These are phyloP conservation scores for Dendrobium catenatum DNA, from an alignment of 106 monocot species.

Conservation along the genomic window DNA sequence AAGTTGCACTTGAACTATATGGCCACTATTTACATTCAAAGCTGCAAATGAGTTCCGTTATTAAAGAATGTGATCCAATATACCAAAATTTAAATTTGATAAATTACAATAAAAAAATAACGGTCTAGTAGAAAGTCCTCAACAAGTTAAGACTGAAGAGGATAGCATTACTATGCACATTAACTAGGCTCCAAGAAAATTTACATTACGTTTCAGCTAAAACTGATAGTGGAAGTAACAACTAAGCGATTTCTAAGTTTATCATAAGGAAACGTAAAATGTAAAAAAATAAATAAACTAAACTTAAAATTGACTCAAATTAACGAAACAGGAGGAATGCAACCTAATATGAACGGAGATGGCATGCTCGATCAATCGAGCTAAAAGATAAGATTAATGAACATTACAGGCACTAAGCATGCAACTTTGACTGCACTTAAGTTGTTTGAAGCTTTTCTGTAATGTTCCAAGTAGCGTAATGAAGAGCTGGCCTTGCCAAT, in stretches of 20 bases:
- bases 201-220: neutral
- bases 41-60: conserved; percentile 37
- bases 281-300: neutral
- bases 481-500: neutral
- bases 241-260: neutral
- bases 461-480: neutral
- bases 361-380: neutral
- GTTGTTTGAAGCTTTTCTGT: neutral
- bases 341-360: neutral
- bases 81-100: neutral
- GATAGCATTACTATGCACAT: neutral
- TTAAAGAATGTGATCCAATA: conserved; percentile 5
- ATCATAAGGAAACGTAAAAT: neutral
- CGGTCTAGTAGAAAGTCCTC: neutral
- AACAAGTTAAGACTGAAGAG: neutral
- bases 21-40: conserved; percentile 43
- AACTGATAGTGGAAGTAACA: neutral
- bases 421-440: neutral
- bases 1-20: conserved; percentile 19
- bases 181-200: neutral
- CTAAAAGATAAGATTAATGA: neutral
- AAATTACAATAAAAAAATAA: neutral
- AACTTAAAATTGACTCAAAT: neutral
- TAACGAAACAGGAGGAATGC: neutral
- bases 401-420: neutral